Conservation (phyloP, 495 filamentous ascomycete species). For the Neurospora sp. region DNA sequence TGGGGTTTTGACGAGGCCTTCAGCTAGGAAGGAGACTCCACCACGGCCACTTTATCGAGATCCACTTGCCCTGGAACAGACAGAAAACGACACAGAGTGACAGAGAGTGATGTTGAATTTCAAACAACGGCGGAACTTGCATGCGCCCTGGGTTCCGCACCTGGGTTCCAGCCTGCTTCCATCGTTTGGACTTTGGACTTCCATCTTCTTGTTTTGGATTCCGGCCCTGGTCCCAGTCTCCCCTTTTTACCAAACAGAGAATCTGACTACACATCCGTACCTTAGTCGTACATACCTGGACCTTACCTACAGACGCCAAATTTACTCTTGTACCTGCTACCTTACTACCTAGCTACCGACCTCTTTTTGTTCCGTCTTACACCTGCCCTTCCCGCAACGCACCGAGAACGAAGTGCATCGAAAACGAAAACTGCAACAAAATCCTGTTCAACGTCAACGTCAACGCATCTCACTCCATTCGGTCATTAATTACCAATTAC, state of each 20-base stretch:
- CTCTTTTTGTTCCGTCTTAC: not conserved
- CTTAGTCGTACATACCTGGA: not conserved
- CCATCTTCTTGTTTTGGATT: not conserved
- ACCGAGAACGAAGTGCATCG: not conserved
- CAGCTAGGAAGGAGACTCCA: not conserved
- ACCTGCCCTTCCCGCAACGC: not conserved
- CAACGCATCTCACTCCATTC: not conserved
- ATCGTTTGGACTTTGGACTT: not conserved
- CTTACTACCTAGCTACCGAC: not conserved
- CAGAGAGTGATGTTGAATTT: not conserved
- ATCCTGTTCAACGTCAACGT: not conserved
- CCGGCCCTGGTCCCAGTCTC: not conserved
- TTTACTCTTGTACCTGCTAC: not conserved
- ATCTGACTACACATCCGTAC: not conserved
- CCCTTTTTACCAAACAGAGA: not conserved
- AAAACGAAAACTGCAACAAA: not conserved
- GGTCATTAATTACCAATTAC: not conserved
- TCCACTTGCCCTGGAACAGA: not conserved
- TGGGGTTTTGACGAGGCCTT: not conserved
- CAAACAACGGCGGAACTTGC: not conserved
- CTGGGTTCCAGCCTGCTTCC: not conserved
- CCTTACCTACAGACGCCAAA: not conserved
- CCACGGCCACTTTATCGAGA: not conserved
- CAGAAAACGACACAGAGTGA: not conserved
- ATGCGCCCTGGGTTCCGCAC: not conserved